Conservation (phyloP, 2,329 filamentous ascomycete species). For the Pseudocercospora fuligena region DNA sequence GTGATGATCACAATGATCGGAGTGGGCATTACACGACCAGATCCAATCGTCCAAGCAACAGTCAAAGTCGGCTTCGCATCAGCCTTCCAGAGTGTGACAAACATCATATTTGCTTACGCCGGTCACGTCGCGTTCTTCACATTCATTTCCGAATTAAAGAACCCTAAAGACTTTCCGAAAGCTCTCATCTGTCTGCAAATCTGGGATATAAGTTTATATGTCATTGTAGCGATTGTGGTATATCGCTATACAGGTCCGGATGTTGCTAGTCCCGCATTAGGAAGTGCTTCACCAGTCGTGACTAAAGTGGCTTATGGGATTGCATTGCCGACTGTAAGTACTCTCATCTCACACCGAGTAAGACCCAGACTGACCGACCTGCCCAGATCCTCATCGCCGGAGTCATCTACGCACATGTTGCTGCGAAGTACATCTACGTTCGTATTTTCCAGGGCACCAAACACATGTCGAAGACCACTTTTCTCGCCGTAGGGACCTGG, state of each 20-base stretch:
- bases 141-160: conserved; percentile 67
- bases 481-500: conserved; percentile 61
- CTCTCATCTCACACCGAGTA: too few species aligned
- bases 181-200: conserved; percentile 66
- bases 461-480: conserved; percentile 42
- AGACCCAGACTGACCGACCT: background rate
- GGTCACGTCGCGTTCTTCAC: conserved; percentile 71
- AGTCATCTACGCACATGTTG: conserved; percentile 66
- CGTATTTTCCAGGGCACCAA: conserved; percentile 66
- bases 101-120: conserved; percentile 65
- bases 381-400: conserved; percentile 66
- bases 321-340: conserved; percentile 63
- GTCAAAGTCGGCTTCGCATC: conserved; percentile 48
- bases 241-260: conserved; percentile 67
- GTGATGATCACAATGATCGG: conserved; percentile 71
- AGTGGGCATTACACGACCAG: conserved; percentile 59
- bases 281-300: conserved; percentile 60
- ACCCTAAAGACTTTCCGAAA: conserved; percentile 65
- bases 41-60: conserved; percentile 45
- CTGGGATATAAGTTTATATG: conserved; percentile 65
- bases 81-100: conserved; percentile 66
- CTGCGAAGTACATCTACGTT: conserved; percentile 67
- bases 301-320: conserved; percentile 70
- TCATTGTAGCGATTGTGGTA: conserved; percentile 68
- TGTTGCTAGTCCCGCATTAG: conserved; percentile 69